Percentiles rank a stretch among this genome's conserved stretches.
Evolutionary conservation across 2,329 filamentous ascomycete species (phyloP).

Genomic region (Diplocarpon rosae): DNA sequence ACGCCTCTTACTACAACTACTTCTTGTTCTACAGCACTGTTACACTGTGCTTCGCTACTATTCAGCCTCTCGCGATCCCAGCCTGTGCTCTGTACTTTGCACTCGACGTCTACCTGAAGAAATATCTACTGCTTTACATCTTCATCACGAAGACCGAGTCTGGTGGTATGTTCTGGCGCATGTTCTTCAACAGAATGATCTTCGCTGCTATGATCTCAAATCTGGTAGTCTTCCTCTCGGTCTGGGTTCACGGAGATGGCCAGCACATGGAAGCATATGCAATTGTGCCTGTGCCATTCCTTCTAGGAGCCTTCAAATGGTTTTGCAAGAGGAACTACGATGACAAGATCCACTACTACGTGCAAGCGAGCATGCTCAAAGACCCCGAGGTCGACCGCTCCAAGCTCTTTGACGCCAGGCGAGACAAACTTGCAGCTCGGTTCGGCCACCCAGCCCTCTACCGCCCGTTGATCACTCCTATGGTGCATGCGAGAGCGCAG

Average conservation of each 20-base stretch:
- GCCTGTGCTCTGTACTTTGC: conserved; percentile 83
- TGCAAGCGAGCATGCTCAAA: conserved; percentile 41
- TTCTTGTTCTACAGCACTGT: conserved; percentile 92
- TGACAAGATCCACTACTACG: conserved; percentile 69
- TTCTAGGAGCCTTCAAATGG: conserved; percentile 75
- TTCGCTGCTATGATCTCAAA: conserved; percentile 74
- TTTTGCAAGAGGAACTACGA: conserved; percentile 74
- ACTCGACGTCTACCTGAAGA: conserved; percentile 83
- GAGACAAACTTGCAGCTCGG: conserved; percentile 59
- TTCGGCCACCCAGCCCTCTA: conserved; percentile 91
- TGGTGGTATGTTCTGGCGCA: conserved; percentile 83
- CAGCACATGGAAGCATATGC: conserved; percentile 51
- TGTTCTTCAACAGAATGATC: conserved; percentile 84
- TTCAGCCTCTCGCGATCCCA: conserved; percentile 80
- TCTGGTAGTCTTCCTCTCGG: conserved; percentile 63
- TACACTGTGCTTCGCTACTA: conserved; percentile 68
- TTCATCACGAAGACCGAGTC: conserved; percentile 97
- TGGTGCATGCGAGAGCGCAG: conserved; percentile 87
- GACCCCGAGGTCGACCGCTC: conserved; percentile 33
- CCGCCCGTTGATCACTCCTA: conserved; percentile 80
- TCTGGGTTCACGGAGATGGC: conserved; percentile 57
- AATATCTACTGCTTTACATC: conserved; percentile 88
- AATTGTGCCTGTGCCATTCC: conserved; percentile 63
- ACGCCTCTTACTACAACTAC: conserved; percentile 96
- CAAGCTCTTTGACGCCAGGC: conserved; percentile 44